Evolutionary conservation across 306 rosid genomes (phyloP).

Genomic region (Vigna nakashimae): DNA sequence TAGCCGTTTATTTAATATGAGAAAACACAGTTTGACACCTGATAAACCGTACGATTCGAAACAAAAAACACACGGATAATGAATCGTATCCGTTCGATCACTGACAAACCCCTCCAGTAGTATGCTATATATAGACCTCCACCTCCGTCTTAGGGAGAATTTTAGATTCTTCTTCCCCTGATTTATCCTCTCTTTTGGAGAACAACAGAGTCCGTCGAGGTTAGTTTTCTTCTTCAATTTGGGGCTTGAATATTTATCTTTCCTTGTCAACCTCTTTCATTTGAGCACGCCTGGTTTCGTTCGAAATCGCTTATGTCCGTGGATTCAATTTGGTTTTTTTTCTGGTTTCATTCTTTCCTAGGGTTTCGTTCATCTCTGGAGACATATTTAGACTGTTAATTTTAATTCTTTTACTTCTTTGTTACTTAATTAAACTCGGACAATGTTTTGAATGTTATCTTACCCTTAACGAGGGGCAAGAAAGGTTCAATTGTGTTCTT

Average conservation of each 20-base stretch:
- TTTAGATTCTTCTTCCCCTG: neutral
- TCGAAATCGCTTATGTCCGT: neutral
- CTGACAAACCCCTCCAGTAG: neutral
- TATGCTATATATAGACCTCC: constrained; percentile 50
- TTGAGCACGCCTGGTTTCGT: neutral
- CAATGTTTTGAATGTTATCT: neutral
- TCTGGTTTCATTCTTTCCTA: neutral
- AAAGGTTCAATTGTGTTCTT: neutral
- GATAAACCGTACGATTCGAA: constrained; percentile 47
- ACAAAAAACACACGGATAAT: constrained; percentile 60
- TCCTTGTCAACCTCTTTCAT: neutral
- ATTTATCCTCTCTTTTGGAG: neutral
- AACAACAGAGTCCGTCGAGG: constrained; percentile 39
- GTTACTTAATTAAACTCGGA: neutral
- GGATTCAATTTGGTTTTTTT: no score
- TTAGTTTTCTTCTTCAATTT: neutral
- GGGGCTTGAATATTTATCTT: neutral
- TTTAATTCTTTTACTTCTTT: neutral
- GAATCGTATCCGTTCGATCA: constrained; percentile 55
- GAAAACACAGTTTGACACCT: constrained; percentile 58
- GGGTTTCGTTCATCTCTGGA: neutral
- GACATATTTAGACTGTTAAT: neutral
- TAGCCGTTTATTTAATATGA: constrained; percentile 40
- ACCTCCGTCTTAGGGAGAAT: rapidly evolving
- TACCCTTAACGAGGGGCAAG: neutral